These are phyloP conservation scores for Tanacetum coccineum DNA, from an alignment of 129 eudicot species.

Conservation along the genomic window DNA sequence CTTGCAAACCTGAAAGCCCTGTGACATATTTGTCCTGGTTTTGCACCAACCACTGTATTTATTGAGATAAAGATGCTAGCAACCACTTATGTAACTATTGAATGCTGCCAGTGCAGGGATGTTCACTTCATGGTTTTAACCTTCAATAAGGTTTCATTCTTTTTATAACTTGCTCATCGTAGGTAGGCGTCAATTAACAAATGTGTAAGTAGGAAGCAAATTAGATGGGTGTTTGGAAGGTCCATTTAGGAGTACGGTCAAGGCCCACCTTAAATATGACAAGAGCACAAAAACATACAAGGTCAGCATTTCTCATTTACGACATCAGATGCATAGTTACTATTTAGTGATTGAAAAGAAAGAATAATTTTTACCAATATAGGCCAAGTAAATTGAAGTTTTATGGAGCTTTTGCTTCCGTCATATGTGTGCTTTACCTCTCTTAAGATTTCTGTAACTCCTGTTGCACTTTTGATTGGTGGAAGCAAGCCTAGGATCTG, in stretches of 20 bases:
- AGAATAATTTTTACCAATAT: not conserved
- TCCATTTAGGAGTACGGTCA: not conserved
- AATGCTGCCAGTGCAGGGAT: not conserved
- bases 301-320: not conserved
- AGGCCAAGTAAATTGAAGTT: not conserved
- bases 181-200: not conserved
- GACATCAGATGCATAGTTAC: not conserved
- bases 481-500: not conserved
- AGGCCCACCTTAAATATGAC: not conserved
- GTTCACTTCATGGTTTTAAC: not conserved
- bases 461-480: slow-evolving; percentile 1
- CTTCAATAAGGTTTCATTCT: not conserved
- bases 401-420: slow-evolving; percentile 1
- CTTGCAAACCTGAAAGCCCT: not conserved
- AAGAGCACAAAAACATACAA: not conserved
- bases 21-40: not conserved
- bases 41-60: not conserved
- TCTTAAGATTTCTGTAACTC: not conserved
- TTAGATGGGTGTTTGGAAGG: not conserved
- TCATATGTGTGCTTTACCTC: not conserved
- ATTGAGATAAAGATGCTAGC: slow-evolving; percentile 7
- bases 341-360: no score
- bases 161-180: not conserved
- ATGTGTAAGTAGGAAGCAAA: no score
- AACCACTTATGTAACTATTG: not conserved